Base-by-base conservation (phyloP, 768 basidiomycete species). In the Lentinula sp. region DNA sequence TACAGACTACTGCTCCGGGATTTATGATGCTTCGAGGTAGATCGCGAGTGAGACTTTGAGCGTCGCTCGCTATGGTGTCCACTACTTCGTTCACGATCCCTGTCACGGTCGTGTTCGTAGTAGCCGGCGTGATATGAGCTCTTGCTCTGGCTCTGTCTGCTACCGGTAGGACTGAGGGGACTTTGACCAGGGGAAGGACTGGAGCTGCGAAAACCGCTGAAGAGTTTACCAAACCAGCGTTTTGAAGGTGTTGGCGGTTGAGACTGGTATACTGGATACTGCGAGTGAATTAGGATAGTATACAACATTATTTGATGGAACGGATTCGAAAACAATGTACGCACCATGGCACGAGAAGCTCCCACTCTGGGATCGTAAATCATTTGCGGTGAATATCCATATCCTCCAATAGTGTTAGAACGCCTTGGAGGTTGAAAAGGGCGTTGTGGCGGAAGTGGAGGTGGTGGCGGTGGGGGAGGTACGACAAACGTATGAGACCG, bases 171-270 rank as follows among this genome's bases (percentile, higher is more conserved):
- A 46, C 57, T 58, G 18, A 33, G 9, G 6, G 57, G 57, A 42
- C 57, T 49, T 12, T 55, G 54, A 13, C n/a, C n/a, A 36, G 42
- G 42, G 16, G 43, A 33, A 32, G 57, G 57, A 49, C 57, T 58
- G 12, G 57, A 45, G 18, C 42, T 46, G 23, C 57, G 57, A 28
- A 58, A 35, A 15, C 43, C 20, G 57, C 42, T 49, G 20, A 58
- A 58, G 43, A 58, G 23, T 42, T 58, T 58, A 33, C 57, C 57
- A 8, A 58, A 20, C 57, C 57, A 58, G 39, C 54, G 9, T 42
- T 55, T 55, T 55, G 54, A 41, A 41, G 54, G 54, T 20, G 57
- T 45, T 48, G 7, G 28, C 16, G 57, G 46, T 33, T 45, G 57
- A 37, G 28, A 15, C 5, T 32, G 18, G 6, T 57, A 32, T 12